Base-by-base conservation (phyloP, 805 yeast species). In the Wickerhamomyces bisporus region DNA sequence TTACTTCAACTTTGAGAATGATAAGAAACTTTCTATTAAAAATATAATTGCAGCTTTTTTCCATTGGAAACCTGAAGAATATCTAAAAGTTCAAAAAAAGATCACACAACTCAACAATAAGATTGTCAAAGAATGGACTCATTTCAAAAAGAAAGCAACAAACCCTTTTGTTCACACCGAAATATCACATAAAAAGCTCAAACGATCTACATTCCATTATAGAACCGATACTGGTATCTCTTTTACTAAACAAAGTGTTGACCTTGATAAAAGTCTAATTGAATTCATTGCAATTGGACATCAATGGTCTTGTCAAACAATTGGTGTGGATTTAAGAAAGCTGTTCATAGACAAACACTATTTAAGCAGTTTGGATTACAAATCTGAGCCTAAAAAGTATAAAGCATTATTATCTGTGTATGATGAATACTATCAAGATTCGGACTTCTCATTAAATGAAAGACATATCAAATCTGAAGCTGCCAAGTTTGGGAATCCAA, bases 271-370 rank as follows among this genome's bases (percentile, higher is more conserved):
- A 13, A 30, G 51, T 2, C 27, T 49, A 2, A 9, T 42, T 2
- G 30, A 37, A 6, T 46, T 46, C 23, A 38, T 49, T 13, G 56
- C 58, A 3, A 45, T 55, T 28, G 58, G 58, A 0, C 28, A 40
- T 16, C 26, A 29, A 2, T 55, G 59, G 59, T 50, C 58, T 1
- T 55, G 57, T 33, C 59, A 55, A 36, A 55, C 59, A 0, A 19
- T 55, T 3, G 23, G 37, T 3, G 43, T 53, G n/a, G 49, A 53
- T 35, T 18, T 45, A 12, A 41, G 39, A 30, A 44, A 47, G 14
- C 30, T 55, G 9, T 55, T 37, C 30, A 8, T 19, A 2, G 54
- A 53, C 26, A 35, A 39, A 18, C 18, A 36, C 3, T 39, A 51
- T 32, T 25, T 35, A 4, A 19, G 35, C 2, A 19, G 16, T 0